Percentiles rank a stretch among this genome's conserved stretches.
Evolutionary conservation across 768 basidiomycete species (phyloP).

Genomic region (Tylopilus plumbeoviolaceoides): DNA sequence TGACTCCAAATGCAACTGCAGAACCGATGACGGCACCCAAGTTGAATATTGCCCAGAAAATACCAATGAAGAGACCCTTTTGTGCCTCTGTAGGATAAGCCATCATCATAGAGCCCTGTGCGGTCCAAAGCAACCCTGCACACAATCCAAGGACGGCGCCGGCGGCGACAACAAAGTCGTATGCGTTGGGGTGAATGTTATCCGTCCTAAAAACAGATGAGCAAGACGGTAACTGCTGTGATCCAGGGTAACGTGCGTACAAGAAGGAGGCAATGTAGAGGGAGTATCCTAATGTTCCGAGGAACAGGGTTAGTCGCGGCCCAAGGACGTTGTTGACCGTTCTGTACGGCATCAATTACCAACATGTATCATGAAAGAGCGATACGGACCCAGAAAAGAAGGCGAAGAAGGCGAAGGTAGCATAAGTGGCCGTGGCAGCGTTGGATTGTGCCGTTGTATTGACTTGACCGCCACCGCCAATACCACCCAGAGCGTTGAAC

Average conservation of each 20-base stretch:
- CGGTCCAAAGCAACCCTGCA: conserved; percentile 73
- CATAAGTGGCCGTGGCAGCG: conserved; percentile 64
- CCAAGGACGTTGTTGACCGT: conserved; percentile 81
- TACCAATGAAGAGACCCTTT: conserved; percentile 72
- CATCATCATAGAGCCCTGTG: conserved; percentile 82
- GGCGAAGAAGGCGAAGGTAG: conserved; percentile 55
- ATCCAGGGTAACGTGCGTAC: conserved; percentile 37
- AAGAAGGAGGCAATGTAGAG: conserved; percentile 72
- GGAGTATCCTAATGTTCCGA: conserved; percentile 75
- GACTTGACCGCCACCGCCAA: conserved; percentile 76
- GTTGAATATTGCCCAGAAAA: conserved; percentile 87
- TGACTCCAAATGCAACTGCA: conserved; percentile 67
- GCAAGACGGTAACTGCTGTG: background rate
- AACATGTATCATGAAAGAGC: background rate
- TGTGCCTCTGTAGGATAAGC: conserved; percentile 77
- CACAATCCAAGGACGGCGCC: conserved; percentile 74
- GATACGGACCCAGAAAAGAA: conserved; percentile 67
- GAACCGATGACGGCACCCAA: conserved; percentile 77
- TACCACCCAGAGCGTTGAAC: conserved; percentile 76
- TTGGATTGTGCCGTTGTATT: conserved; percentile 65
- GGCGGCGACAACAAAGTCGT: conserved; percentile 62
- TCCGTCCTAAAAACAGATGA: conserved; percentile 43
- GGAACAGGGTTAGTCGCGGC: conserved; percentile 62
- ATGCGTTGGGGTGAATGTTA: conserved; percentile 63
- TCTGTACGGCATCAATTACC: conserved; percentile 31